Evolutionary conservation across 805 yeast species (phyloP).

Genomic region (Metschnikowia orientalis): DNA sequence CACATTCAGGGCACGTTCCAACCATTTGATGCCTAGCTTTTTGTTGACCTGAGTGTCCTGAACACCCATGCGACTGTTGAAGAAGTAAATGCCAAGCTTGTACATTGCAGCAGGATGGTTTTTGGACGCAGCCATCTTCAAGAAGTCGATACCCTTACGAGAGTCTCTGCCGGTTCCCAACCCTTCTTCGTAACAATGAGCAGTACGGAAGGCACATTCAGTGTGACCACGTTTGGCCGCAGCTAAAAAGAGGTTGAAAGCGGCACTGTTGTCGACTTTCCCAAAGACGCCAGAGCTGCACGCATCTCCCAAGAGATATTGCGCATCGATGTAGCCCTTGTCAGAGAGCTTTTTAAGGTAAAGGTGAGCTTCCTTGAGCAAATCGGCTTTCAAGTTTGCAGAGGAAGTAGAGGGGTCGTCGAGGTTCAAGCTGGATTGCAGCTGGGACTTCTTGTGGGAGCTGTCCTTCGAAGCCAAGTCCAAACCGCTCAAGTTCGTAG

Average conservation of each 20-base stretch:
- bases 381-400: conserved; percentile 43
- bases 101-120: conserved; percentile 98
- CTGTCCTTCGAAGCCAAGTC: too few species aligned
- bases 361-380: conserved; percentile 71
- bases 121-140: conserved; percentile 81
- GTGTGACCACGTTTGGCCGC: conserved; percentile 94
- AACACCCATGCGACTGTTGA: conserved; percentile 80
- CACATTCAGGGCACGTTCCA: conserved; percentile 76
- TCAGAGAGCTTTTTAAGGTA: conserved; percentile 70
- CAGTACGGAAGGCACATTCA: conserved; percentile 87
- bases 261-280: conserved; percentile 70
- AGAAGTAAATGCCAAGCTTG: conserved; percentile 83
- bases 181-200: conserved; percentile 91
- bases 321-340: conserved; percentile 84
- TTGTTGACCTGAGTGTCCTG: conserved; percentile 62
- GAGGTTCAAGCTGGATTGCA: not conserved
- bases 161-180: conserved; percentile 88
- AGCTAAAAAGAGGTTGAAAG: conserved; percentile 70
- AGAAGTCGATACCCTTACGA: conserved; percentile 74
- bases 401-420: not conserved
- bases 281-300: conserved; percentile 81
- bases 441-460: not conserved
- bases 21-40: conserved; percentile 89
- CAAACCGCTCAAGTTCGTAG: conserved; percentile 3
- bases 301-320: conserved; percentile 87